Base-by-base conservation (phyloP, 345 rosid species). In the Nasturtium officinale region DNA sequence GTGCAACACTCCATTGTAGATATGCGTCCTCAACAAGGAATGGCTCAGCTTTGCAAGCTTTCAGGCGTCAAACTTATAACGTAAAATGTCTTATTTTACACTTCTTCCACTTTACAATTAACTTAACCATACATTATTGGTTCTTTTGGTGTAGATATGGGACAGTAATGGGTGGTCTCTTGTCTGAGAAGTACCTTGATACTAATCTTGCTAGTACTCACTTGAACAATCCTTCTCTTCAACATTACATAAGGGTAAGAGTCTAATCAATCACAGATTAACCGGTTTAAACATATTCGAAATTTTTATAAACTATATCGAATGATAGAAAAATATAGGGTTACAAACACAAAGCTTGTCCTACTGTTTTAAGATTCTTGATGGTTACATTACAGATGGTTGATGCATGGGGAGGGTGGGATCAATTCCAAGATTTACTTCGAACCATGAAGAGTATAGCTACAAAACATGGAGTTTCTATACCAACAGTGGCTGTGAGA, bases 351-450 rank as follows among this genome's bases (percentile, higher is more conserved):
- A 30, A 35, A 35, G 2, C 38, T 35, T 35, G 8, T 7, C 38
- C 2, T 35, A 29, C 32, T 60, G 21, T 70, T 45, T 12, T 9
- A 18, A 37, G 45, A 33, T 10, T 69, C 40, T 9, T 52, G 69
- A 40, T n/a, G 13, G 48, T 25, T 58, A 30, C 42, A 40, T 52
- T 61, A 56, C 86, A 93, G 97, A 89, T 87, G 94, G 89, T 93
- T 69, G 98, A 93, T 85, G 94, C 97, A n/a, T 90, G 96, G 97
- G 98, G 98, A 89, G 97, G 93, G 51, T 93, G 98, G 98, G 75
- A 82, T 79, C 86, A 72, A 21, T 93, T 93, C 78, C 98, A 93
- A 87, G 81, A 54, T 66, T 76, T 93, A 76, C 89, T 90, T 65
- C 77, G 79, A 79, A 86, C 90, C 3, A 86, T 90, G 28, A 93